Evolutionary conservation across 106 monocot species (phyloP).

Genomic region (Dactylorhiza incarnata): DNA sequence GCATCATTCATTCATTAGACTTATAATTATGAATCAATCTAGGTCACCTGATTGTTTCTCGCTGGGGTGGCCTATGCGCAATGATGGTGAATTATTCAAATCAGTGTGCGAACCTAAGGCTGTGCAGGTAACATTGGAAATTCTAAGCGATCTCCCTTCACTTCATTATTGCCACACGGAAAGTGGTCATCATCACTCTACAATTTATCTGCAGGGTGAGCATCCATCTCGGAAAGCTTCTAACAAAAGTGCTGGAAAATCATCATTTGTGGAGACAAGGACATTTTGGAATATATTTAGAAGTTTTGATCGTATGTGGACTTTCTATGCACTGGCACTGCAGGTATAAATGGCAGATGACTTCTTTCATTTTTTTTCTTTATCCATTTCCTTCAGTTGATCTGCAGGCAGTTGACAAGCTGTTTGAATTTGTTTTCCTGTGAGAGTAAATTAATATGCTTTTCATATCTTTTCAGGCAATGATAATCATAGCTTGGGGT

Average conservation of each 20-base stretch:
- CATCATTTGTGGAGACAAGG: slow-evolving; percentile 90
- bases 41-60: slow-evolving; percentile 96
- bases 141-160: neutral
- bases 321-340: slow-evolving; percentile 71
- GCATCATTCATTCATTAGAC: neutral
- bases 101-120: slow-evolving; percentile 50
- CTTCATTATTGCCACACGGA: neutral
- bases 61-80: slow-evolving; percentile 96
- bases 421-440: neutral
- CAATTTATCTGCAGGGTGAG: slow-evolving; percentile 30
- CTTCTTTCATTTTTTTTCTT: slow-evolving; percentile 1
- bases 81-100: slow-evolving; percentile 89
- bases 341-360: slow-evolving; percentile 49
- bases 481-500: slow-evolving; percentile 78
- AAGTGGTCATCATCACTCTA: neutral
- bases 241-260: slow-evolving; percentile 71
- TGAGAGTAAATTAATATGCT: neutral
- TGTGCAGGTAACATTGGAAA: slow-evolving; percentile 32
- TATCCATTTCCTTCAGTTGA: neutral
- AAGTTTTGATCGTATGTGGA: slow-evolving; percentile 99
- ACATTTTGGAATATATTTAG: slow-evolving; percentile 98
- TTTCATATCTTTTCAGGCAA: slow-evolving; percentile 45
- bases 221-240: slow-evolving; percentile 21
- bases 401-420: neutral
- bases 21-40: slow-evolving; percentile 8